Evolutionary conservation across 306 rosid genomes (phyloP).

Genomic region (Gastrolobium bilobum): DNA sequence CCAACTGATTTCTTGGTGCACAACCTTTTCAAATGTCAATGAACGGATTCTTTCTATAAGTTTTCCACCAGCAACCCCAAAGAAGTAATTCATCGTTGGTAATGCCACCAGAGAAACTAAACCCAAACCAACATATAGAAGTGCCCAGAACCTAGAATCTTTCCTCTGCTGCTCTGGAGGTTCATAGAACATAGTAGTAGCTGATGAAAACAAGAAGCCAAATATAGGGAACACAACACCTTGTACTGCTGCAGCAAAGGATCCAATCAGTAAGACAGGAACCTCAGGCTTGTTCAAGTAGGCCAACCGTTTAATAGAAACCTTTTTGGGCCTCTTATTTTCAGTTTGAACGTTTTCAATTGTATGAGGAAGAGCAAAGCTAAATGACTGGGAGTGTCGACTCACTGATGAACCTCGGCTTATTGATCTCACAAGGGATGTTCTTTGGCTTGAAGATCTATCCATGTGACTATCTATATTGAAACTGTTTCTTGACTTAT

Average conservation of each 20-base stretch:
- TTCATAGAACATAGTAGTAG: slow-evolving; percentile 69
- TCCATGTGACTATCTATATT: slow-evolving; percentile 42
- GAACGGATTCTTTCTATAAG: slow-evolving; percentile 78
- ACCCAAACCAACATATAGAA: slow-evolving; percentile 71
- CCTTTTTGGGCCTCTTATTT: slow-evolving; percentile 35
- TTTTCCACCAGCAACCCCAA: slow-evolving; percentile 90
- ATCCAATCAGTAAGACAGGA: slow-evolving; percentile 69
- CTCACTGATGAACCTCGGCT: slow-evolving; percentile 64
- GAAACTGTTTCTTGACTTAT: slow-evolving; percentile 40
- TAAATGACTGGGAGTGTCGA: slow-evolving; percentile 46
- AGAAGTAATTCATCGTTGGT: slow-evolving; percentile 67
- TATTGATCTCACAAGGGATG: slow-evolving; percentile 52
- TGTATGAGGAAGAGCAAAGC: slow-evolving; percentile 50
- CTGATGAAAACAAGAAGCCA: slow-evolving; percentile 77
- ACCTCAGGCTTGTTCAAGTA: slow-evolving; percentile 77
- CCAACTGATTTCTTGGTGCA: slow-evolving; percentile 86
- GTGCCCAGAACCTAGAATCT: slow-evolving; percentile 76
- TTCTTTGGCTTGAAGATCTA: slow-evolving; percentile 46
- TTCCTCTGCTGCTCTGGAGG: slow-evolving; percentile 60
- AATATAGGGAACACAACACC: slow-evolving; percentile 81
- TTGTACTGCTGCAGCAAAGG: slow-evolving; percentile 67
- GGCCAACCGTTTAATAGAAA: slow-evolving; percentile 67
- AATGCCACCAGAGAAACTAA: slow-evolving; percentile 44
- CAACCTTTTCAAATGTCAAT: slow-evolving; percentile 76
- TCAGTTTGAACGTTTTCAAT: slow-evolving; percentile 20